A percentile compares a stretch with the other conserved stretches of the same genome.
phyloP scores from a whole-genome alignment of 306 rosid genomes.

The Mucuna pruriens region DNA sequence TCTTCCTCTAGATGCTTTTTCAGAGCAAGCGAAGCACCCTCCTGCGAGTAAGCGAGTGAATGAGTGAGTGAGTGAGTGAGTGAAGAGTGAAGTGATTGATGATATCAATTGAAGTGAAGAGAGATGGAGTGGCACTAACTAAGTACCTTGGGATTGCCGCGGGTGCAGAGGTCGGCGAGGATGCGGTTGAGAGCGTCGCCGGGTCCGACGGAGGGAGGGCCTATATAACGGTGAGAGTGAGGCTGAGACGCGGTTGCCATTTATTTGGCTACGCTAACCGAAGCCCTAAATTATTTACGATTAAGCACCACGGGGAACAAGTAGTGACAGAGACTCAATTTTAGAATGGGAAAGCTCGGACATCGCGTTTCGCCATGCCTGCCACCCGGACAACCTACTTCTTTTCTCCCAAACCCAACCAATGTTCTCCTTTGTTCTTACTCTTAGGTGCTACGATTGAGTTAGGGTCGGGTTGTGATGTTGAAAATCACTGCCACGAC shows the following conservation, averaged over 20 bases:
- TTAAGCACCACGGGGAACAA: too few species aligned
- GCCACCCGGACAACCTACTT: too few species aligned
- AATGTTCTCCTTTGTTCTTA: background rate
- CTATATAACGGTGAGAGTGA: constrained; percentile 61
- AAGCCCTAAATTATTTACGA: constrained; percentile 34
- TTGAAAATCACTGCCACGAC: too few species aligned
- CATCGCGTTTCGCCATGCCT: constrained; percentile 37
- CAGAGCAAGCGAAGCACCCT: constrained; percentile 79
- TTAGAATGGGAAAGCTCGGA: background rate
- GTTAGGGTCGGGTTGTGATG: too few species aligned
- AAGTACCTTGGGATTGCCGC: constrained; percentile 79
- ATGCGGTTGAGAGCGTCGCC: constrained; percentile 86
- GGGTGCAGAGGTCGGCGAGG: constrained; percentile 86
- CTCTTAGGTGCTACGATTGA: too few species aligned
- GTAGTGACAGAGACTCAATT: background rate
- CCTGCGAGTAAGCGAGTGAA: constrained; percentile 46
- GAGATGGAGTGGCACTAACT: background rate
- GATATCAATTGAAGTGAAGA: background rate
- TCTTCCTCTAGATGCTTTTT: constrained; percentile 92
- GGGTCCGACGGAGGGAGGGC: constrained; percentile 60
- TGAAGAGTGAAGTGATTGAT: background rate
- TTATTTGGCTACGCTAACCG: background rate
- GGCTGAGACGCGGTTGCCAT: constrained; percentile 68
- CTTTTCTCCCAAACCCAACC: background rate
- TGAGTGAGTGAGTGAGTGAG: background rate